Conservation (phyloP, 1,284 basidiomycete genomes). For the Fomitopsis palustris region DNA sequence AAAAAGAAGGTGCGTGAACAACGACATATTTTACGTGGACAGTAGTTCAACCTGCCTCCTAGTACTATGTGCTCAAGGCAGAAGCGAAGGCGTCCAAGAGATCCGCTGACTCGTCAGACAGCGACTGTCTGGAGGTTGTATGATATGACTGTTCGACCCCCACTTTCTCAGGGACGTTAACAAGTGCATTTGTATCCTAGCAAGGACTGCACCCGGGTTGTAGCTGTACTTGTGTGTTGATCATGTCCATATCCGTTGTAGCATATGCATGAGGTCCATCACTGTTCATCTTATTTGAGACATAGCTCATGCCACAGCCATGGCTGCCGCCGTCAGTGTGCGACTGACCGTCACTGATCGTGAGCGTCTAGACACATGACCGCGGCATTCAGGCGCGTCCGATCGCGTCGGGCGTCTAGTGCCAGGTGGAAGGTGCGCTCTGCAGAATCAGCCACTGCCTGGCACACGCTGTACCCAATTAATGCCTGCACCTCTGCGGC, state of each 20-base stretch:
- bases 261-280: not conserved
- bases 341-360: not conserved
- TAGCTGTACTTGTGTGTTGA: not conserved
- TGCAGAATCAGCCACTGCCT: not conserved
- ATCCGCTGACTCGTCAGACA: conserved; percentile 7
- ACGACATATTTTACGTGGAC: not conserved
- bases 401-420: not conserved
- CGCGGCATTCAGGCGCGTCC: not conserved
- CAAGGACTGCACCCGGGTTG: not conserved
- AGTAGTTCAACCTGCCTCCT: not conserved
- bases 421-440: not conserved
- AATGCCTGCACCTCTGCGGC: not conserved
- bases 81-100: conserved; percentile 9
- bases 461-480: not conserved
- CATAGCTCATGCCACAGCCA: not conserved
- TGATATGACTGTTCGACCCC: not conserved
- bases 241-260: not conserved
- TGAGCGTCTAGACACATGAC: not conserved
- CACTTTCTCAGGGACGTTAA: not conserved
- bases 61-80: conserved; percentile 16
- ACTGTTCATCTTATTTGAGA: not conserved
- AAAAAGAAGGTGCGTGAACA: conserved; percentile 14
- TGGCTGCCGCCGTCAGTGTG: not conserved
- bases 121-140: conserved; percentile 4
- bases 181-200: not conserved